These are phyloP conservation scores for Apiospora malaysiana DNA, from an alignment of 2,329 filamentous ascomycete genomes.

Conservation along the genomic window DNA sequence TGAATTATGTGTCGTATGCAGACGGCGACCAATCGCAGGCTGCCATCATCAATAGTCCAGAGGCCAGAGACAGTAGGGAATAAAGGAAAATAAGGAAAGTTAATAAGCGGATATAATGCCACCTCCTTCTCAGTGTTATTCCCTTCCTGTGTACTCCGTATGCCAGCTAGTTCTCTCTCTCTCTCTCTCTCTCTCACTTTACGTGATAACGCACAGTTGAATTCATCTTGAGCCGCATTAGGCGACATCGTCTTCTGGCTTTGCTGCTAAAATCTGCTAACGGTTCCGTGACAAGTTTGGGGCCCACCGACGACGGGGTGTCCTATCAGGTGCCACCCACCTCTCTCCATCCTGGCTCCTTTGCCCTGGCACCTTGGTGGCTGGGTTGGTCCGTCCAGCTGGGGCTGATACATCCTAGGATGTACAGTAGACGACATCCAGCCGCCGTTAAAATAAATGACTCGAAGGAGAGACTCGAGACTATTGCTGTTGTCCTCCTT, in stretches of 20 bases:
- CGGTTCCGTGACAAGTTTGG: neutral
- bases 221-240: slow-evolving; percentile 3
- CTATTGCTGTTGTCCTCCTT: neutral
- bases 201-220: too few relatives aligned
- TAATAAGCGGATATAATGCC: neutral
- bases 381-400: neutral
- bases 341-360: neutral
- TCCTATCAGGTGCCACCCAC: neutral
- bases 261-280: neutral
- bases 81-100: neutral
- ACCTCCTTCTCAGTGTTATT: neutral
- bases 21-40: neutral
- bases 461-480: neutral
- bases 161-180: too few relatives aligned
- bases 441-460: slow-evolving; percentile 5
- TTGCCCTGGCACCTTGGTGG: neutral
- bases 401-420: slow-evolving; percentile 3
- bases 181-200: too few relatives aligned
- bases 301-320: neutral
- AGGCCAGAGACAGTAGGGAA: neutral
- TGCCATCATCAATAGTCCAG: neutral
- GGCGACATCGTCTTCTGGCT: neutral
- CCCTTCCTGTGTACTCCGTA: neutral
- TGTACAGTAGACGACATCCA: neutral
- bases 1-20: neutral